Base-by-base conservation (phyloP, 2,329 filamentous ascomycete species). In the Camptophora hylomeconis region DNA sequence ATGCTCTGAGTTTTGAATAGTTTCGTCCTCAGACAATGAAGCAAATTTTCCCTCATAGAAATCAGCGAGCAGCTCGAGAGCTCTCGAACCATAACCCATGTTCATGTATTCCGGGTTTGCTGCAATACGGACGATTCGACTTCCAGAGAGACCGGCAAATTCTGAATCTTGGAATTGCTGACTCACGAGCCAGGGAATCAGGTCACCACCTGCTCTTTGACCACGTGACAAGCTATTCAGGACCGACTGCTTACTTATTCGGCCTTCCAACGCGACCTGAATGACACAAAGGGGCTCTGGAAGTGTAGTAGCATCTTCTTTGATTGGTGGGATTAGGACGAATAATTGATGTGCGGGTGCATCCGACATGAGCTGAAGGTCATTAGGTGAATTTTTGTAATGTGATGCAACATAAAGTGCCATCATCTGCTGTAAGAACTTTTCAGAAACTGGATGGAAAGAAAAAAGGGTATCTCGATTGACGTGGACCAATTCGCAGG, bases 151-250 rank as follows among this genome's bases (percentile, higher is more conserved):
- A 21, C 80, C 77, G 8, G 87, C 89, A 51, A 98, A 98, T 41
- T 94, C 84, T 41, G 92, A 83, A 46, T 98, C 89, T 50, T 95
- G 89, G 61, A 93, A 98, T 51, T 98, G 89, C 51, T 95, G 86
- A 51, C 83, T 92, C 38, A 98, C 81, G 17, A 95, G 69, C 89
- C 89, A 98, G 1, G 89, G 89, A 33, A 98, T 98, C 30, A 98
- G 61, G 53, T 98, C 89, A 46, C 89, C 89, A 20, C 81, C 75
- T 2, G 87, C 83, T 43, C 89, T 69, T 50, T 89, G 80, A 20
- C 89, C 92, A 50, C 89, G 72, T 46, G 80, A 87, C 39, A 98
- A 60, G 51, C 81, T 81, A 56, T 83, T 92, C 34, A 94, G 62
- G 3, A 98, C 86, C 49, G 86, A 95, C 47, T 92, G 78, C 40